Conservation (phyloP, 2,329 filamentous ascomycete species). For the Alternaria burnsii region DNA sequence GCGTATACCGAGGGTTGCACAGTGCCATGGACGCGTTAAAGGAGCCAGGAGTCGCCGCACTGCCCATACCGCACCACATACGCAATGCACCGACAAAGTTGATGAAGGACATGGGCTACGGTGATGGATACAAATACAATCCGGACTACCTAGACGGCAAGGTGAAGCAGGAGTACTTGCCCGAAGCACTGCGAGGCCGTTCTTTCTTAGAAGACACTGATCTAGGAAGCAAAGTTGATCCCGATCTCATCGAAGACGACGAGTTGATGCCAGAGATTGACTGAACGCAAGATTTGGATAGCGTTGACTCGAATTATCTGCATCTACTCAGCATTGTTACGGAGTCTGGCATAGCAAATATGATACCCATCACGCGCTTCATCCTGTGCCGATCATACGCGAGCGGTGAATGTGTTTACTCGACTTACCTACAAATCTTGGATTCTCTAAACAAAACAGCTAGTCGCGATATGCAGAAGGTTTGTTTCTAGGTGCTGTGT, state of each 20-base stretch:
- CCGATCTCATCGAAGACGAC: constrained; percentile 41
- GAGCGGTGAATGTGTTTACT: neutral
- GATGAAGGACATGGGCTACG: constrained; percentile 93
- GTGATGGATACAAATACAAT: constrained; percentile 94
- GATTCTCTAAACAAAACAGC: neutral
- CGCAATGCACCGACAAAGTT: constrained; percentile 90
- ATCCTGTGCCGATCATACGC: neutral
- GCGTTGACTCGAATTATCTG: neutral
- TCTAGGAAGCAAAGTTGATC: constrained; percentile 79
- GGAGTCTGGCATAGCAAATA: constrained; percentile 2
- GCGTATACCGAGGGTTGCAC: constrained; percentile 82
- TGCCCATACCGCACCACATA: constrained; percentile 87
- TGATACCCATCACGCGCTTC: constrained; percentile 11
- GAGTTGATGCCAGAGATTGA: constrained; percentile 39
- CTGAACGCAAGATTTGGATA: neutral
- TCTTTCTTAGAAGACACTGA: constrained; percentile 82
- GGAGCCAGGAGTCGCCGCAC: constrained; percentile 81
- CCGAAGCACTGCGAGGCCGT: constrained; percentile 74
- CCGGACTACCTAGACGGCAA: constrained; percentile 84
- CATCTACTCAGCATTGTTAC: neutral
- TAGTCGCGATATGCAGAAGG: neutral
- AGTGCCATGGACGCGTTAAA: constrained; percentile 80
- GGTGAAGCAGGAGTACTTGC: constrained; percentile 91
- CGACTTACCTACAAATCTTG: neutral
- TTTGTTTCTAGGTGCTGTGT: neutral